phyloP scores from a whole-genome alignment of 176 grass and related monocot genomes.

The Aechmea fasciata region DNA sequence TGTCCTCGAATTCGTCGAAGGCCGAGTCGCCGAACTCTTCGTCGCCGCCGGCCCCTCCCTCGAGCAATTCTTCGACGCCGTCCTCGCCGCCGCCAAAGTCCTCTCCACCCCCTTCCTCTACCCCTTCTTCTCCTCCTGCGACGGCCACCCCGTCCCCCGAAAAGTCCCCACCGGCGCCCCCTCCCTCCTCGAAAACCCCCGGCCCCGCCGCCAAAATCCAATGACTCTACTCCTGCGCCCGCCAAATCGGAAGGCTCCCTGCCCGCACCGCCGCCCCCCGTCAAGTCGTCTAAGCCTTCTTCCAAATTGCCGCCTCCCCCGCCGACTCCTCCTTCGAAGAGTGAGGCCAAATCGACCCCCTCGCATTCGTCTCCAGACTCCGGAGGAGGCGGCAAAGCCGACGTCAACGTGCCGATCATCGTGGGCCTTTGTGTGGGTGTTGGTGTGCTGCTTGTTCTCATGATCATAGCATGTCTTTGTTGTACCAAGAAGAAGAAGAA shows the following conservation, averaged over 20 bases:
- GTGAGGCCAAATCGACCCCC: neutral
- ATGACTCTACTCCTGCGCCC: neutral
- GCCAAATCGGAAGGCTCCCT: neutral
- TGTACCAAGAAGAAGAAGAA: slow-evolving; percentile 23
- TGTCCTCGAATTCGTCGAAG: neutral
- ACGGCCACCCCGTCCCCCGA: neutral
- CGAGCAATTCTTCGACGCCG: neutral
- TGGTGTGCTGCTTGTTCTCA: slow-evolving; percentile 14
- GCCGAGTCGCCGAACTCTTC: neutral
- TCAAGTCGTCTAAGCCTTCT: neutral
- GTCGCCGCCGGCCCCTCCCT: neutral
- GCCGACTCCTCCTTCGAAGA: too few species aligned
- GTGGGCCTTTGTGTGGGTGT: slow-evolving; percentile 7
- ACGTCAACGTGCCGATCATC: neutral
- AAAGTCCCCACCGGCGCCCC: neutral
- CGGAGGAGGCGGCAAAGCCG: neutral
- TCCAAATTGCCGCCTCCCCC: neutral
- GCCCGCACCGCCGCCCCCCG: neutral
- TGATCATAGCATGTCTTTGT: slow-evolving; percentile 22
- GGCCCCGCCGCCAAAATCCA: neutral
- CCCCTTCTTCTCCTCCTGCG: neutral
- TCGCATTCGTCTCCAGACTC: neutral
- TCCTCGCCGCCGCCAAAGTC: neutral
- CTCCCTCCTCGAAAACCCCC: neutral
- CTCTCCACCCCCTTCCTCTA: neutral